These are phyloP conservation scores for Medicago arabica DNA, from an alignment of 306 rosid species.

Conservation along the genomic window DNA sequence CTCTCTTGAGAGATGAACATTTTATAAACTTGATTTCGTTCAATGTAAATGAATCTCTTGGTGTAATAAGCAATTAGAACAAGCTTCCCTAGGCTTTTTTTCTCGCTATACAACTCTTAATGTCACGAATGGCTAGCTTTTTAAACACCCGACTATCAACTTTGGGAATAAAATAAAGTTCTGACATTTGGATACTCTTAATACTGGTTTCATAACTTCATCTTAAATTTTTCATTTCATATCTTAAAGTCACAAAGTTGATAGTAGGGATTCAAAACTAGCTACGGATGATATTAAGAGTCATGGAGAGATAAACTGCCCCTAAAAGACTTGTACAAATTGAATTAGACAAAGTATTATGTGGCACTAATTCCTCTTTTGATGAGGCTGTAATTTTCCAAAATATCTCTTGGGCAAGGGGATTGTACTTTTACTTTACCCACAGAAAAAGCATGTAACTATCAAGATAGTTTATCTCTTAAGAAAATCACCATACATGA, in stretches of 20 bases:
- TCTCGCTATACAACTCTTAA: background rate
- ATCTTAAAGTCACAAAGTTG: background rate
- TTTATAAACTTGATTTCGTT: background rate
- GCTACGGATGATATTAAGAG: background rate
- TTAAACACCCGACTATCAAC: constrained; percentile 17
- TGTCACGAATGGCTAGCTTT: background rate
- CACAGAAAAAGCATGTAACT: background rate
- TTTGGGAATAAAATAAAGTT: background rate
- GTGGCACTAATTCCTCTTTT: background rate
- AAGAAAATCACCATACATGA: constrained; percentile 2
- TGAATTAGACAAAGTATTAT: background rate
- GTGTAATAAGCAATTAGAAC: background rate
- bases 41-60: background rate
- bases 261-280: constrained; percentile 16
- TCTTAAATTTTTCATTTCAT: constrained; percentile 10
- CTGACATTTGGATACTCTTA: background rate
- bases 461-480: background rate
- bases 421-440: background rate
- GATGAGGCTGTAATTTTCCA: background rate
- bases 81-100: background rate
- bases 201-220: background rate
- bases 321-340: background rate
- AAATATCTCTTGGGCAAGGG: background rate
- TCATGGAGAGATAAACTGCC: background rate
- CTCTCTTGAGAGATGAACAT: background rate